These are phyloP conservation scores for Penicillium sp. DNA, from an alignment of 2,329 filamentous ascomycete species.

Conservation along the genomic window DNA sequence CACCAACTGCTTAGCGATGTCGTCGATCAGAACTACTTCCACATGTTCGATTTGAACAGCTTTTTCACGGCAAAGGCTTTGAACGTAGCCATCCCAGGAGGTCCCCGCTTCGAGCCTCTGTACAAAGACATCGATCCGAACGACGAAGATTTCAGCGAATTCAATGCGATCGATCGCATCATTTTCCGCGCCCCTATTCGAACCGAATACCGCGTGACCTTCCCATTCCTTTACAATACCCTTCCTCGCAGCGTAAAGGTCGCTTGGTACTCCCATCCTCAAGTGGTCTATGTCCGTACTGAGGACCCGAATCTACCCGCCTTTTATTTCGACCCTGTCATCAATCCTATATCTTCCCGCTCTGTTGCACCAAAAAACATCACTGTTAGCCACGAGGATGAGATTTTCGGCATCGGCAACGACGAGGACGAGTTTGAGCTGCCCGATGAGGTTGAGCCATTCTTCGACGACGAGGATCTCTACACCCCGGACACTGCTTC, in stretches of 20 bases:
- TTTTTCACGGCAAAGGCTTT: constrained; percentile 94
- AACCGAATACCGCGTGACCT: constrained; percentile 92
- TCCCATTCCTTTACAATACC: constrained; percentile 93
- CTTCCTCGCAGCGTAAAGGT: constrained; percentile 89
- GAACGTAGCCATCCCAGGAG: constrained; percentile 96
- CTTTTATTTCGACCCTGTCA: constrained; percentile 96
- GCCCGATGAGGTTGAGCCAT: constrained; percentile 73
- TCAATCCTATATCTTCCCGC: constrained; percentile 94
- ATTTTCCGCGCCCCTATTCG: constrained; percentile 94
- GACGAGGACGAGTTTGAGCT: constrained; percentile 84
- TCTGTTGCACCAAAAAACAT: constrained; percentile 92
- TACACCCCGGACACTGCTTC: constrained; percentile 84
- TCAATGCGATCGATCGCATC: constrained; percentile 98
- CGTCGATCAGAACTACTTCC: constrained; percentile 94
- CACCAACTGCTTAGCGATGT: constrained; percentile 85
- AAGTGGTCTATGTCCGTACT: constrained; percentile 81
- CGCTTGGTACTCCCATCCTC: constrained; percentile 89
- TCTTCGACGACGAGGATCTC: constrained; percentile 81
- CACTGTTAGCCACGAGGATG: constrained; percentile 85
- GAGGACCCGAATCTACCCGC: constrained; percentile 86
- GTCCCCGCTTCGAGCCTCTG: constrained; percentile 89
- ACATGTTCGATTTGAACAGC: constrained; percentile 92
- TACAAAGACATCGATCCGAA: constrained; percentile 99
- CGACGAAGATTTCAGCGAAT: constrained; percentile 98
- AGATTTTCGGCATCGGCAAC: constrained; percentile 77